Evolutionary conservation across 768 basidiomycete genomes (phyloP).

Genomic region (Trametes gibbosa): DNA sequence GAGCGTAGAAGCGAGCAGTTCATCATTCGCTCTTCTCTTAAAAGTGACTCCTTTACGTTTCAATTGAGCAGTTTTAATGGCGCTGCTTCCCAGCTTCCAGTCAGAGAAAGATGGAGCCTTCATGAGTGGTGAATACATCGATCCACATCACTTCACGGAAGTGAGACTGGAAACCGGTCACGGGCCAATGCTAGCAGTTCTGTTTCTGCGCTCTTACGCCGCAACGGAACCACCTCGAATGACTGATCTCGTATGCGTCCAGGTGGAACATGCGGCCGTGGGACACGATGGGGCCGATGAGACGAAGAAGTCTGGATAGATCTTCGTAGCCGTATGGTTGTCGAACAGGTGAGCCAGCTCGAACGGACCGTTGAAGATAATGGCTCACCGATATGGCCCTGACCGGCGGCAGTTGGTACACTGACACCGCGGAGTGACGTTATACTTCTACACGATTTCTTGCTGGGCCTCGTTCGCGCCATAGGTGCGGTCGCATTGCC

Average conservation of each 20-base stretch:
- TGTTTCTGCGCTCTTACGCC: neutral
- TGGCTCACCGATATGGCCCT: neutral
- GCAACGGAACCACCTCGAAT: neutral
- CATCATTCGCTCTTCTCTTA: too few species aligned
- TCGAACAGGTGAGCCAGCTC: conserved; percentile 10
- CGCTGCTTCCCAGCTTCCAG: neutral
- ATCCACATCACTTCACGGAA: neutral
- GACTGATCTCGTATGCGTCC: neutral
- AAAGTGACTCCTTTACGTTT: too few species aligned
- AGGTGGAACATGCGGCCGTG: conserved; percentile 7
- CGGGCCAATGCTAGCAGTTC: neutral
- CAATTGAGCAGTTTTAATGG: neutral
- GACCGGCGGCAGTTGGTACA: conserved; percentile 2
- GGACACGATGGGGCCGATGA: conserved; percentile 4
- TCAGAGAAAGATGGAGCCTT: neutral
- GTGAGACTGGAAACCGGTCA: neutral
- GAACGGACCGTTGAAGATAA: conserved; percentile 7
- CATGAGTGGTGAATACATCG: neutral
- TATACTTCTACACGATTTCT: neutral
- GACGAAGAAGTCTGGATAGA: neutral
- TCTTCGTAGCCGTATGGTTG: conserved; percentile 10
- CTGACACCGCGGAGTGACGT: neutral
- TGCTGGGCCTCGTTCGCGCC: neutral
- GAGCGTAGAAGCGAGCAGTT: too few species aligned
- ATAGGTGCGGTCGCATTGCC: neutral